Evolutionary conservation across 2,329 filamentous ascomycete species (phyloP).

Genomic region (Nothophaeocryptopus gaeumannii): DNA sequence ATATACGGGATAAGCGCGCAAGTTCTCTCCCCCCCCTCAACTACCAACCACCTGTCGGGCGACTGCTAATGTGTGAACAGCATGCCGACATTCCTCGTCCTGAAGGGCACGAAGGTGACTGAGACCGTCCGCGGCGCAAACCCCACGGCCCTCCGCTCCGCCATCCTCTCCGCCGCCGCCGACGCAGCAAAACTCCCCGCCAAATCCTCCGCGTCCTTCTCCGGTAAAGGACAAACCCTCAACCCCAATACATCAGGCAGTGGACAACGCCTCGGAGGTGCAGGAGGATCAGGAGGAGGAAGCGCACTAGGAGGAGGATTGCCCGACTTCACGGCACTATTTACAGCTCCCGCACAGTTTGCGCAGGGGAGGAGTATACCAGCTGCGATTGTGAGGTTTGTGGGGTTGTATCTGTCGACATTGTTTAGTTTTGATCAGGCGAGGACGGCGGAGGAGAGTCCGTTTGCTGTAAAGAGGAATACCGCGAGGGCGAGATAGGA

Average conservation of each 20-base stretch:
- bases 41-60: not conserved
- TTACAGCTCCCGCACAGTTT: slow-evolving; percentile 30
- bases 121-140: slow-evolving; percentile 51
- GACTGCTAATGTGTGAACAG: slow-evolving; percentile 7
- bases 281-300: not conserved
- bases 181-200: slow-evolving; percentile 40
- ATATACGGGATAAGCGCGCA: slow-evolving; percentile 50
- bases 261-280: not conserved
- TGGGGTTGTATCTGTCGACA: slow-evolving; percentile 47
- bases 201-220: slow-evolving; percentile 36
- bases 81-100: slow-evolving; percentile 51
- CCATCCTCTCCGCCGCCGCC: slow-evolving; percentile 45
- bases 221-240: slow-evolving; percentile 44
- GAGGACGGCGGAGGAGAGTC: slow-evolving; percentile 44
- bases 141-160: slow-evolving; percentile 47
- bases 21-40: slow-evolving; percentile 8
- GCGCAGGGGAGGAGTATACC: slow-evolving; percentile 36
- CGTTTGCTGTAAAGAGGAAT: slow-evolving; percentile 40
- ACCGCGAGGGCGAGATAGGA: slow-evolving; percentile 18
- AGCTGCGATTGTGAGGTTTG: slow-evolving; percentile 43
- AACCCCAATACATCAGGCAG: slow-evolving; percentile 26
- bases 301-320: no score
- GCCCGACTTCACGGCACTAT: slow-evolving; percentile 1
- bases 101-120: slow-evolving; percentile 43
- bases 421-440: slow-evolving; percentile 46